Percentiles rank a stretch among this genome's conserved stretches.
Conservation (phyloP, 1,139 yeast species). For the Sugiyamaella neomexicana region DNA sequence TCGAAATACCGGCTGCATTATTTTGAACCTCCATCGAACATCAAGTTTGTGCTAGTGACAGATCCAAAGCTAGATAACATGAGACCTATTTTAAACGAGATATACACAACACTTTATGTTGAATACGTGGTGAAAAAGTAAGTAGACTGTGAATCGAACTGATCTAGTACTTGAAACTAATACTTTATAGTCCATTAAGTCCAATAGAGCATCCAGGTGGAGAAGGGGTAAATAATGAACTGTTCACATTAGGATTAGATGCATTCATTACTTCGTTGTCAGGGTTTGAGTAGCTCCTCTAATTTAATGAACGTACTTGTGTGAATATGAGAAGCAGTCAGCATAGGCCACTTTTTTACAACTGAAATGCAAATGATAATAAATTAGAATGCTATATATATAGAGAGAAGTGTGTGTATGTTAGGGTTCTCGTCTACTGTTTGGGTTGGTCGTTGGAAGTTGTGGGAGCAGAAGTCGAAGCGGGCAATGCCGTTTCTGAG, state of each 20-base stretch:
- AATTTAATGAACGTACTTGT: no score
- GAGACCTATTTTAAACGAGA: slow-evolving; percentile 59
- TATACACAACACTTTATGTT: slow-evolving; percentile 68
- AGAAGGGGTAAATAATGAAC: slow-evolving; percentile 43
- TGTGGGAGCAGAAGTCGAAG: no score
- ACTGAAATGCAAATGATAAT: not conserved
- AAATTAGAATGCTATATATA: slow-evolving; percentile 11
- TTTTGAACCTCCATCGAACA: slow-evolving; percentile 74
- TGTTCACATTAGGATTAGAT: slow-evolving; percentile 43
- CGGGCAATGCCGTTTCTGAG: no score
- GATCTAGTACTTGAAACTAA: not conserved
- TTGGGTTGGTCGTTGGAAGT: not conserved
- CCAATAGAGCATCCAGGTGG: slow-evolving; percentile 42
- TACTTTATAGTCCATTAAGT: slow-evolving; percentile 35
- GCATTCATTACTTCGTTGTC: slow-evolving; percentile 43
- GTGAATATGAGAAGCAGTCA: no score
- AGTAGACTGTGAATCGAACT: slow-evolving; percentile 20
- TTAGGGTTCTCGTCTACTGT: not conserved
- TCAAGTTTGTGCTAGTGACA: slow-evolving; percentile 72
- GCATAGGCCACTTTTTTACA: no score
- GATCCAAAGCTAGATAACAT: slow-evolving; percentile 65
- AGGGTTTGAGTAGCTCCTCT: slow-evolving; percentile 37
- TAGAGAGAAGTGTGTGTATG: no score
- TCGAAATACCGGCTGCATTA: slow-evolving; percentile 76
- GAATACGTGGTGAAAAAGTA: slow-evolving; percentile 67